These are phyloP conservation scores for Westerdykella sp. DNA, from an alignment of 2,329 filamentous ascomycete genomes.

Conservation along the genomic window DNA sequence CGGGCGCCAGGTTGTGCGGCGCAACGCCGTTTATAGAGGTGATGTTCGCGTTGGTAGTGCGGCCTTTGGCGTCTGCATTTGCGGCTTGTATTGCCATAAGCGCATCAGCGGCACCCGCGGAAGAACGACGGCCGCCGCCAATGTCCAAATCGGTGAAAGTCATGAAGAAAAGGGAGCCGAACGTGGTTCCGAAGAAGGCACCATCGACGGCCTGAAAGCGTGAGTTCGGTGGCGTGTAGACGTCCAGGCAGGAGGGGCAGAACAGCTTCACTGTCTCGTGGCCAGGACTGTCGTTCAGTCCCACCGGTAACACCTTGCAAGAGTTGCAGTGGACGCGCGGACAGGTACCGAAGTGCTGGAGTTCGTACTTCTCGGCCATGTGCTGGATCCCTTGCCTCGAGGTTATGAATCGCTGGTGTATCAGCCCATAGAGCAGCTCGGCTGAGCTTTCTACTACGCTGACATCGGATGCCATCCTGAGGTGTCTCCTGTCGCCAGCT, in stretches of 20 bases:
- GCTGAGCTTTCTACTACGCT: constrained; percentile 95
- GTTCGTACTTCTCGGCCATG: constrained; percentile 98
- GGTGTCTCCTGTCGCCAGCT: constrained; percentile 58
- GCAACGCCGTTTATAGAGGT: constrained; percentile 74
- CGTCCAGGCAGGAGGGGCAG: constrained; percentile 91
- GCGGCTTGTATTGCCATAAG: constrained; percentile 34
- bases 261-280: constrained; percentile 98
- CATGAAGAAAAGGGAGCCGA: constrained; percentile 94
- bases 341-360: constrained; percentile 91
- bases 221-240: constrained; percentile 95
- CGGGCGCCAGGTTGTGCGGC: constrained; percentile 79
- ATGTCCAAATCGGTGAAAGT: constrained; percentile 96
- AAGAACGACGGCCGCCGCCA: constrained; percentile 49
- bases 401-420: constrained; percentile 97
- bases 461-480: constrained; percentile 83
- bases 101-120: constrained; percentile 28
- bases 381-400: constrained; percentile 94
- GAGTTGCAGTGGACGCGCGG: constrained; percentile 91
- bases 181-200: constrained; percentile 96
- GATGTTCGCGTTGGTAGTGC: constrained; percentile 30
- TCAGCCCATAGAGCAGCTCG: constrained; percentile 96
- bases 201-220: constrained; percentile 96
- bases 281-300: constrained; percentile 87
- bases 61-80: constrained; percentile 26
- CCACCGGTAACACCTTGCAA: constrained; percentile 85